Evolutionary conservation across 2,329 filamentous ascomycete species (phyloP), one percentile per base, ranked within the genome.

Genomic region (Fusarium secorum): DNA sequence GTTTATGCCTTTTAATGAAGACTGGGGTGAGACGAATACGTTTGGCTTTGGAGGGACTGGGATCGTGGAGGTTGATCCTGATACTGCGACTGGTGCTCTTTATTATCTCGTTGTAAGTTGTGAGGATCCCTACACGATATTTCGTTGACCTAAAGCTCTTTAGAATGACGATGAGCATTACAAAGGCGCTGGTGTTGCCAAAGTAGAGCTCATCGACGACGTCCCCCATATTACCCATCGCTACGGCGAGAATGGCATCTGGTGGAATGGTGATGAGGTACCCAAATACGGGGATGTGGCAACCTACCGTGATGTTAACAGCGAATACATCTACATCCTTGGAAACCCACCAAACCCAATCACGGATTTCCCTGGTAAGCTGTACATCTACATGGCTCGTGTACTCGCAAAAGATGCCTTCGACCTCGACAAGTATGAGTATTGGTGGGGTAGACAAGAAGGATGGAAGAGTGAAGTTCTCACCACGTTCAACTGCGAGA

Each of bases 11-110:
- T 82, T 76, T 26, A 78, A 79, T 33, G 70, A 74, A n/a, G 72
- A 68, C 0, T 82, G 80, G 81, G 79, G 78, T 3, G 81, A 83
- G 68, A 79, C 73, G 4, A 78, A 75, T 26, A 68, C 64, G 4
- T 77, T 76, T 28, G 81, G 80, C 0, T 83, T 83, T 44, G 81
- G 81, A 3, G 82, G 81, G 5, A 82, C 80, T 3, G 81, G 79
- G n/a, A 60, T 83, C 9, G 76, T 79, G 1, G 81, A 83, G 72
- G 78, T 76, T 5, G 76, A 81, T 38, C 53, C 63, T 2, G 66
- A 71, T 5, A 65, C 56, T 4, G 75, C 71, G 0, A 79, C 74
- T 4, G 81, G 77, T 0, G 80, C 76, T 10, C 64, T 83, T 1
- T 82, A 78, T 56, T 82, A 80, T 15, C 75, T 83, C 2, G 77